Evolutionary conservation across 305 asterid species (phyloP).

Genomic region (Ilex paraguariensis): DNA sequence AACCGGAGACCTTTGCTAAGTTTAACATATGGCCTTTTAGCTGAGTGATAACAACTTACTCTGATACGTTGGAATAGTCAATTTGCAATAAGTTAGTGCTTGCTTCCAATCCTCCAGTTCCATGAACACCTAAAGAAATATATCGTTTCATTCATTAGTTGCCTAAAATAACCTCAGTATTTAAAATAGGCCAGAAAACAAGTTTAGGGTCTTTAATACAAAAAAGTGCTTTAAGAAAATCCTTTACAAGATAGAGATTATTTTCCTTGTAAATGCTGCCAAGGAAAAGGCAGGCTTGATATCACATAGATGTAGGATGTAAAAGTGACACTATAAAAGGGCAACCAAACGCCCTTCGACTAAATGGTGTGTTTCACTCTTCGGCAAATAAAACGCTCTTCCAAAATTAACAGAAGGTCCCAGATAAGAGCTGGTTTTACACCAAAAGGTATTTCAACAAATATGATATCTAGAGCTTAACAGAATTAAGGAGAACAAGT

Average conservation of each 20-base stretch:
- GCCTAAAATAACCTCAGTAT: background rate
- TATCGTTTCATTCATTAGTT: conserved; percentile 8
- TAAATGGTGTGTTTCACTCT: background rate
- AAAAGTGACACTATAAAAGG: too few relatives aligned
- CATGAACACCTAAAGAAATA: conserved; percentile 49
- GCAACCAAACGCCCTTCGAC: too few relatives aligned
- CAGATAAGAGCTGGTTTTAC: background rate
- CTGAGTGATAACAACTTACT: conserved; percentile 36
- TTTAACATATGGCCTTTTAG: background rate
- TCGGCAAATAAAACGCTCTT: background rate
- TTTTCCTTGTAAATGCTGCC: background rate
- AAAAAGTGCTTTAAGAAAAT: background rate
- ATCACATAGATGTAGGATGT: background rate
- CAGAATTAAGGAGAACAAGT: too few relatives aligned
- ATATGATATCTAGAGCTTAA: background rate
- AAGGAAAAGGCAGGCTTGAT: background rate
- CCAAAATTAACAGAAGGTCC: background rate
- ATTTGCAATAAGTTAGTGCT: conserved; percentile 69
- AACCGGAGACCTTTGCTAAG: too few relatives aligned
- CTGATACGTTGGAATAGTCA: conserved; percentile 66
- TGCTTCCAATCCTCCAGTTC: conserved; percentile 76
- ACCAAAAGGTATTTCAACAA: background rate
- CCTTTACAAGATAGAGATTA: background rate
- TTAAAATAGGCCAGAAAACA: too few relatives aligned
- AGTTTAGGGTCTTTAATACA: background rate